Conservation (phyloP, 495 filamentous ascomycete species). For the Penicillium desertorum region DNA sequence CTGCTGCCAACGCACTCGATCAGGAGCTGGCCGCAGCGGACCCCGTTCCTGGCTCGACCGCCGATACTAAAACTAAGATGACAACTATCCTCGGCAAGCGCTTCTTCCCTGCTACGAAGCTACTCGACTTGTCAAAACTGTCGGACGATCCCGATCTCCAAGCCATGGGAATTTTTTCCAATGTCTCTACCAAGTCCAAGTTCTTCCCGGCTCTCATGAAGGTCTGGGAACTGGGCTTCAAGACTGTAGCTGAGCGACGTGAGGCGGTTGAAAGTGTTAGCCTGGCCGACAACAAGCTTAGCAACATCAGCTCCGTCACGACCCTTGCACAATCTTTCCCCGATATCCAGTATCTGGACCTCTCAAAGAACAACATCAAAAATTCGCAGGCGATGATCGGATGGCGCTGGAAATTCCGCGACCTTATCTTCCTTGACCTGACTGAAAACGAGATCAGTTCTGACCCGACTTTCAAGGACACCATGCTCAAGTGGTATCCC, state of each 20-base stretch:
- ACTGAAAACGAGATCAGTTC: conserved; percentile 71
- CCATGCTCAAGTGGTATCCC: conserved; percentile 81
- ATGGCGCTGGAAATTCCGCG: conserved; percentile 76
- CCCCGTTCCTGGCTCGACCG: conserved; percentile 36
- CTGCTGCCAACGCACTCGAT: conserved; percentile 23
- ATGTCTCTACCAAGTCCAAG: conserved; percentile 69
- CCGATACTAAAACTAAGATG: conserved; percentile 46
- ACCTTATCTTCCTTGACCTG: conserved; percentile 75
- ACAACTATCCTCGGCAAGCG: conserved; percentile 66
- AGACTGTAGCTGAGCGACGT: conserved; percentile 59
- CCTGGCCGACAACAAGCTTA: conserved; percentile 72
- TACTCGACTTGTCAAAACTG: conserved; percentile 78
- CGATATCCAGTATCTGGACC: conserved; percentile 77
- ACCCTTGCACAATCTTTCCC: conserved; percentile 74
- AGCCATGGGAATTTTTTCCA: conserved; percentile 73
- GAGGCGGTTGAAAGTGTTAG: conserved; percentile 75
- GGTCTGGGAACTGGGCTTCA: conserved; percentile 71
- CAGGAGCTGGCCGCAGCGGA: conserved; percentile 26
- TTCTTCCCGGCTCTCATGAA: conserved; percentile 88
- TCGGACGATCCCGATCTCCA: conserved; percentile 64
- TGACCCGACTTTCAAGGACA: conserved; percentile 60
- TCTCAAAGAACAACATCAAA: conserved; percentile 75
- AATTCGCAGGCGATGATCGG: conserved; percentile 54
- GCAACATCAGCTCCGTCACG: conserved; percentile 66
- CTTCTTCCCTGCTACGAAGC: conserved; percentile 65